A percentile compares a stretch with the other conserved stretches of the same genome.
Conservation (phyloP, 208 protist genomes). For the Leishmania braziliensis region DNA sequence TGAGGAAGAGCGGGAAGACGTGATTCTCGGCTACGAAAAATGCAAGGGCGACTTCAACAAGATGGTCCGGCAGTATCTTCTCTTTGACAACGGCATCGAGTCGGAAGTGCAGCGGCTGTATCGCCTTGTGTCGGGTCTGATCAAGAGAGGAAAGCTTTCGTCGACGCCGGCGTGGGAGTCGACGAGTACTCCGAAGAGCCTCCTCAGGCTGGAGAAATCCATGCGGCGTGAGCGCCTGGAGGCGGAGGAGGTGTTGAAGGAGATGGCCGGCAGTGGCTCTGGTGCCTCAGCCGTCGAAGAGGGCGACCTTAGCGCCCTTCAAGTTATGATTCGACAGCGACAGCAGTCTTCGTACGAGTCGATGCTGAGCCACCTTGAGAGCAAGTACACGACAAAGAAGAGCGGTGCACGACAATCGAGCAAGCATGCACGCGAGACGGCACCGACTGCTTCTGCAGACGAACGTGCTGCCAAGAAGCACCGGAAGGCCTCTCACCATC, state of each 20-base stretch:
- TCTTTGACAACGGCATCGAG: conserved; percentile 79
- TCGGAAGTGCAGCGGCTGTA: conserved; percentile 62
- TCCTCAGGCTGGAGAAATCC: conserved; percentile 42
- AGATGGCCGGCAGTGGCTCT: conserved; percentile 30
- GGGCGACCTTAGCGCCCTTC: conserved; percentile 43
- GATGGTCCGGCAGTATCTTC: conserved; percentile 71
- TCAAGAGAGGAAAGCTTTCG: conserved; percentile 36
- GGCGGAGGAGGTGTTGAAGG: conserved; percentile 61
- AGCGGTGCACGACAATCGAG: not conserved
- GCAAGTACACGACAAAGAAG: conserved; percentile 54
- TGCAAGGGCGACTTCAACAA: conserved; percentile 71
- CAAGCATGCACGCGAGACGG: conserved; percentile 22
- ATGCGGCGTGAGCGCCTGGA: conserved; percentile 67
- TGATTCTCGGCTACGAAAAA: conserved; percentile 52
- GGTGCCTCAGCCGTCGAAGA: not conserved
- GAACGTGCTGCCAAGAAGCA: not conserved
- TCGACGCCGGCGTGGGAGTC: conserved; percentile 41
- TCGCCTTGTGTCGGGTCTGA: conserved; percentile 37
- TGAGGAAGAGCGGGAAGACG: conserved; percentile 67
- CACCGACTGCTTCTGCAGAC: not conserved
- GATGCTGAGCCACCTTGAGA: conserved; percentile 70
- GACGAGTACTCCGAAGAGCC: conserved; percentile 35
- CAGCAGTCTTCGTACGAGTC: conserved; percentile 55
- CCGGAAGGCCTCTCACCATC: not conserved
- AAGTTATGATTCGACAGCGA: conserved; percentile 69